Conservation (phyloP, 1,284 basidiomycete genomes). For the Ceratobasidium sp. region DNA sequence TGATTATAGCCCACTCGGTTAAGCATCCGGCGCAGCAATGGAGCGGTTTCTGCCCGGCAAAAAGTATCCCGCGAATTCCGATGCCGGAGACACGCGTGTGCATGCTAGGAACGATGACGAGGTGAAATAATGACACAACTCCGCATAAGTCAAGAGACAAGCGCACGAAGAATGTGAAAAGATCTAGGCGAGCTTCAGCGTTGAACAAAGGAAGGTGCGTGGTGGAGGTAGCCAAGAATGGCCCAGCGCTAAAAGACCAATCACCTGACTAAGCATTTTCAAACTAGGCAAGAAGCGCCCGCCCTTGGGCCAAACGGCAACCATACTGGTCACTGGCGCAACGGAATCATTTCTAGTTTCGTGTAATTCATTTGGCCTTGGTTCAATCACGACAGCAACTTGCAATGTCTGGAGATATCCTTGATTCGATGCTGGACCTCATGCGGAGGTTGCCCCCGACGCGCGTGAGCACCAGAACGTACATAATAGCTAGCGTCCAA, state of each 20-base stretch:
- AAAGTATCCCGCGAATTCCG: constrained; percentile 8
- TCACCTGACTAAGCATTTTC: constrained; percentile 27
- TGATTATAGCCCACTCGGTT: constrained; percentile 1
- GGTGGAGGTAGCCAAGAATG: not conserved
- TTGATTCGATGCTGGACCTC: constrained; percentile 94
- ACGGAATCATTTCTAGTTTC: not conserved
- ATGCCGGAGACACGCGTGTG: constrained; percentile 15
- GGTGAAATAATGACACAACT: constrained; percentile 15
- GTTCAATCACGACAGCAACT: not conserved
- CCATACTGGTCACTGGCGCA: constrained; percentile 13
- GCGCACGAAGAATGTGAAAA: constrained; percentile 5
- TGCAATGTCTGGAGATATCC: constrained; percentile 61
- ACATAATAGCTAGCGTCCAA: not conserved
- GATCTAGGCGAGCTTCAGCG: constrained; percentile 10
- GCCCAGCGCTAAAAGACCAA: constrained; percentile 10
- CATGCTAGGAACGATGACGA: not conserved
- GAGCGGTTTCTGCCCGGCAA: constrained; percentile 12
- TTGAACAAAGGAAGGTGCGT: constrained; percentile 3
- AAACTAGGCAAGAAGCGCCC: constrained; percentile 24
- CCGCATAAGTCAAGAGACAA: constrained; percentile 38
- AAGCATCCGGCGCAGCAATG: constrained; percentile 10
- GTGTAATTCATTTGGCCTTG: not conserved
- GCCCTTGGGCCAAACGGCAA: constrained; percentile 30
- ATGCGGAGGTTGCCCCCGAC: constrained; percentile 95
- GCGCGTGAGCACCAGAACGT: constrained; percentile 23